phyloP scores from a whole-genome alignment of 768 basidiomycete genomes.

The Lactarius sanguifluus region DNA sequence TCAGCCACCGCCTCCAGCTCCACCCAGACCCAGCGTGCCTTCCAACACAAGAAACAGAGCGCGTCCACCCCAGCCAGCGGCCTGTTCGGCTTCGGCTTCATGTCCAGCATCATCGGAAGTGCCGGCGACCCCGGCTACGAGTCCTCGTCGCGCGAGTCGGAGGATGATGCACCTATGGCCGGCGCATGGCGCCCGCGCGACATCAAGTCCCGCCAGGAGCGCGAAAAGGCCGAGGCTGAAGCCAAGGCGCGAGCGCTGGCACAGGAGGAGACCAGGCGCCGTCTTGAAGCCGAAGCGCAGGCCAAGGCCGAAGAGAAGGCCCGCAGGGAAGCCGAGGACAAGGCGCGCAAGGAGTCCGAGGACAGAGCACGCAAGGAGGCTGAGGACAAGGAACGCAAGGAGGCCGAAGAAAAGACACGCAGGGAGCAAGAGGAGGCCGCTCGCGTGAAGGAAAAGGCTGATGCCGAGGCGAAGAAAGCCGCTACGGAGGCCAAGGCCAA shows the following conservation, averaged over 20 bases:
- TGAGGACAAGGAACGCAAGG: not conserved
- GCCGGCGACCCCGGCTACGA: slow-evolving; percentile 24
- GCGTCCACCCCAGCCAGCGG: slow-evolving; percentile 13
- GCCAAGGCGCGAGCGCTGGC: slow-evolving; percentile 13
- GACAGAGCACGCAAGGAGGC: slow-evolving; percentile 1
- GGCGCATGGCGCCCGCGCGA: slow-evolving; percentile 24
- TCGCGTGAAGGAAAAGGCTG: not conserved
- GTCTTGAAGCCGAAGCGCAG: slow-evolving; percentile 18
- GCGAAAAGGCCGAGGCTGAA: slow-evolving; percentile 14
- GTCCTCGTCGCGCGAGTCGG: slow-evolving; percentile 24
- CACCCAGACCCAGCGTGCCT: not conserved
- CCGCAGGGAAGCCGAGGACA: slow-evolving; percentile 11
- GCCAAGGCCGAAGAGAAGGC: slow-evolving; percentile 10
- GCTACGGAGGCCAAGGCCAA: not conserved
- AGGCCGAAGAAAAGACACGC: not conserved
- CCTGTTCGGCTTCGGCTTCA: slow-evolving; percentile 14
- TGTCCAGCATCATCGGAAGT: slow-evolving; percentile 3
- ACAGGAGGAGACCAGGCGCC: slow-evolving; percentile 10
- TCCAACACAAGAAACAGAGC: slow-evolving; percentile 19
- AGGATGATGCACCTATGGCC: slow-evolving; percentile 21
- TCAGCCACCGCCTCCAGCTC: not conserved
- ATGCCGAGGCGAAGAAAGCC: slow-evolving; percentile 1
- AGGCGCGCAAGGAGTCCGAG: slow-evolving; percentile 7
- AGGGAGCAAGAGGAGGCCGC: not conserved
- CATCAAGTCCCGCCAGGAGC: slow-evolving; percentile 15